phyloP scores from a whole-genome alignment of 2,329 filamentous ascomycete genomes.

The Trichoderma sp. region DNA sequence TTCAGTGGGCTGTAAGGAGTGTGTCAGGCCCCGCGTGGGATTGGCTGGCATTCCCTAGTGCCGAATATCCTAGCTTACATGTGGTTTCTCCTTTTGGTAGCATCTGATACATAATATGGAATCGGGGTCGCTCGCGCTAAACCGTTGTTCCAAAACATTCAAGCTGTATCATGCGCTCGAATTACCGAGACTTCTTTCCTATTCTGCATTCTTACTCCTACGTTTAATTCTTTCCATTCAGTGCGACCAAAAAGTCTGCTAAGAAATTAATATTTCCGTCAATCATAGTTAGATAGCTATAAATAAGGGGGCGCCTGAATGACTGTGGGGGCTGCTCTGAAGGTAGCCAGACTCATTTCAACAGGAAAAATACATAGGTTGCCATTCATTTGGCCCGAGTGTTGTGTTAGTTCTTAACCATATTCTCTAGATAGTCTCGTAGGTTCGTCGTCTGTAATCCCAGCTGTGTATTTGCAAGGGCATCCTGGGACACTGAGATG shows the following conservation, averaged over 20 bases:
- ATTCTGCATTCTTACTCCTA: too few relatives aligned
- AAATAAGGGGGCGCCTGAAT: too few relatives aligned
- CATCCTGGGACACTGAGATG: not conserved
- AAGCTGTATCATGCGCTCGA: too few relatives aligned
- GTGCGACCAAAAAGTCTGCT: too few relatives aligned
- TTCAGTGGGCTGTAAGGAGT: not conserved
- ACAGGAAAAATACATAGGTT: not conserved
- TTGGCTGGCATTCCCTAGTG: not conserved
- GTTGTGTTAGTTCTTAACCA: not conserved
- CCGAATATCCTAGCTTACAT: not conserved
- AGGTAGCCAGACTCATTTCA: not conserved
- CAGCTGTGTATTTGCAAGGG: not conserved
- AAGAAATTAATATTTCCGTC: too few relatives aligned
- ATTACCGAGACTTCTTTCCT: too few relatives aligned
- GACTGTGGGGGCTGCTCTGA: not conserved
- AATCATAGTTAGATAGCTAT: too few relatives aligned
- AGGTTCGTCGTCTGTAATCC: not conserved
- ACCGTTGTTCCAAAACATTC: too few relatives aligned
- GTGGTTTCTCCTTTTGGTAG: too few relatives aligned
- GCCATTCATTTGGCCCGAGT: not conserved
- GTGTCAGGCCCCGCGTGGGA: not conserved
- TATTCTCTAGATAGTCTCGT: not conserved
- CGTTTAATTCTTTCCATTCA: too few relatives aligned
- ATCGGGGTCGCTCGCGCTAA: too few relatives aligned
- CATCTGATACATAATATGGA: not conserved